A percentile compares a stretch with the other conserved stretches of the same genome.
phyloP scores from a whole-genome alignment of 495 filamentous ascomycete species.

The Podospora didyma region DNA sequence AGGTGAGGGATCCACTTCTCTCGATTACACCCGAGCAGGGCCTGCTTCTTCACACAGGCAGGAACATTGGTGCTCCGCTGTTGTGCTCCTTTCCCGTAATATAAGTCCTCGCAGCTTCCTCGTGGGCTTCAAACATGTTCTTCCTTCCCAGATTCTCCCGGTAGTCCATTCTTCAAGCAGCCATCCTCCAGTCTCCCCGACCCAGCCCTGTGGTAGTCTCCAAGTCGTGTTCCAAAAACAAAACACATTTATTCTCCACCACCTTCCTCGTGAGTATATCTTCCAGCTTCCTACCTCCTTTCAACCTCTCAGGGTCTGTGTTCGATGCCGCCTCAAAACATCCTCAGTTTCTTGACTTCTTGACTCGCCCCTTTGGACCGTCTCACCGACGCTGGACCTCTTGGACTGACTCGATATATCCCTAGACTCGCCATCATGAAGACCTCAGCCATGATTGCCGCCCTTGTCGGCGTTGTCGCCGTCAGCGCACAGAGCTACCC shows the following conservation, averaged over 20 bases:
- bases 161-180: not conserved
- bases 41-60: not conserved
- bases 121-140: not conserved
- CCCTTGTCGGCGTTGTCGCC: constrained; percentile 23
- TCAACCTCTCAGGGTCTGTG: not conserved
- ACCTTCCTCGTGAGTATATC: not conserved
- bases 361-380: constrained; percentile 3
- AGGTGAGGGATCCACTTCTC: not conserved
- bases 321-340: not conserved
- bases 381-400: not conserved
- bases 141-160: not conserved
- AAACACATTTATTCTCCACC: too few relatives aligned
- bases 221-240: too few relatives aligned
- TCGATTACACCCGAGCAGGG: constrained; percentile 1
- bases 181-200: not conserved
- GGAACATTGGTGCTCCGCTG: not conserved
- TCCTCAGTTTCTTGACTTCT: not conserved
- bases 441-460: constrained; percentile 28
- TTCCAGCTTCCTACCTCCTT: not conserved
- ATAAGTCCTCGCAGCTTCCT: constrained; percentile 12
- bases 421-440: constrained; percentile 29
- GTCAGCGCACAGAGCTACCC: constrained; percentile 28
- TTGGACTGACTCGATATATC: constrained; percentile 6
- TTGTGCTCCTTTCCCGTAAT: constrained; percentile 1
- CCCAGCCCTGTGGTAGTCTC: too few relatives aligned